Percentiles rank a stretch among this genome's conserved stretches.
Evolutionary conservation across 2,329 filamentous ascomycete genomes (phyloP).

Genomic region (Fusarium papillatum): DNA sequence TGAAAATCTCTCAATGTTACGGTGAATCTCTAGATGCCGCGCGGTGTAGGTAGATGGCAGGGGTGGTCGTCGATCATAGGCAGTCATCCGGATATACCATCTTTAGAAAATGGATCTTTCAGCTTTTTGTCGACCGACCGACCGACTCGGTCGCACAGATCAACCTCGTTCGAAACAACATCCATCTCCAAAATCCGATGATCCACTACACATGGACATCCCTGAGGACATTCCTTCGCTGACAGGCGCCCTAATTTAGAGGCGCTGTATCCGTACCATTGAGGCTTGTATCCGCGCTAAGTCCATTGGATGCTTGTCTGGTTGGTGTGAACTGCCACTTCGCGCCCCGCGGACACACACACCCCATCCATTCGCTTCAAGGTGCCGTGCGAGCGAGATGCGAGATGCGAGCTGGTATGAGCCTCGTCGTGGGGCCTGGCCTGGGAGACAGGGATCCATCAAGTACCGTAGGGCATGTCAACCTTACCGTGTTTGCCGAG

Average conservation of each 20-base stretch:
- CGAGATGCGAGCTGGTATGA: slow-evolving; percentile 1
- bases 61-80: neutral
- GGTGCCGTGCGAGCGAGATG: neutral
- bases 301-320: neutral
- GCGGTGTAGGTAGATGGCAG: neutral
- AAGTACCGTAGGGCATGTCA: neutral
- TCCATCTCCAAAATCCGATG: neutral
- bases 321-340: neutral
- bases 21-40: neutral
- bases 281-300: neutral
- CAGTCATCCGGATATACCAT: neutral
- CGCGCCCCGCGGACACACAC: neutral
- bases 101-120: neutral
- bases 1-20: neutral
- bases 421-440: neutral
- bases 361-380: neutral
- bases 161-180: neutral
- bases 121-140: neutral
- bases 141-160: neutral
- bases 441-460: neutral
- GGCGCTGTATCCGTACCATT: slow-evolving; percentile 2
- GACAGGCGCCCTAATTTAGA: slow-evolving; percentile 29
- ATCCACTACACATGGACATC: neutral
- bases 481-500: slow-evolving; percentile 8
- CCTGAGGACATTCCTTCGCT: slow-evolving; percentile 12